Evolutionary conservation across 2,329 filamentous ascomycete species (phyloP).

Genomic region (Calycina herbarum): DNA sequence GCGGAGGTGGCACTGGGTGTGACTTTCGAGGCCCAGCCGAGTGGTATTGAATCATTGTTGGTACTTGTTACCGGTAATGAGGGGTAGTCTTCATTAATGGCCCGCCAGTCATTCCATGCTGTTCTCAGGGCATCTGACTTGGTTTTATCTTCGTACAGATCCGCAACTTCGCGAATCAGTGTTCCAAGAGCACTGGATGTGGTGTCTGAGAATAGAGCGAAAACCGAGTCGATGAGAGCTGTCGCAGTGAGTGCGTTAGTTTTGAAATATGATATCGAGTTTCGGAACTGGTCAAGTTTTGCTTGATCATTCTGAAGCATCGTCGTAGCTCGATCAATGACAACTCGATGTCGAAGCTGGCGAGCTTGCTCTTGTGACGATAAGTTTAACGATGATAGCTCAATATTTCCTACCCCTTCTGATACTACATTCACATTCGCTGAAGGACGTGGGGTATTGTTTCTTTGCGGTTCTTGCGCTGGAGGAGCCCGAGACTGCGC

Average conservation of each 20-base stretch:
- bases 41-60: slow-evolving; percentile 34
- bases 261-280: slow-evolving; percentile 76
- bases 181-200: slow-evolving; percentile 81
- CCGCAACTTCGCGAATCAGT: slow-evolving; percentile 85
- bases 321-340: slow-evolving; percentile 80
- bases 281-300: slow-evolving; percentile 78
- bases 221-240: slow-evolving; percentile 83
- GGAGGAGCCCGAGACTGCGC: slow-evolving; percentile 46
- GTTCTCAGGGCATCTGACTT: slow-evolving; percentile 75
- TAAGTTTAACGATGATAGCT: slow-evolving; percentile 51
- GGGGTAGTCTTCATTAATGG: slow-evolving; percentile 94
- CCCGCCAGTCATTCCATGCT: slow-evolving; percentile 93
- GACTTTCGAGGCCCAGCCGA: slow-evolving; percentile 36
- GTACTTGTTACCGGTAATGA: slow-evolving; percentile 74
- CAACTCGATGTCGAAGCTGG: slow-evolving; percentile 75
- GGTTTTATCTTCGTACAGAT: slow-evolving; percentile 80
- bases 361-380: slow-evolving; percentile 80
- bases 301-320: slow-evolving; percentile 74
- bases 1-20: slow-evolving; percentile 22
- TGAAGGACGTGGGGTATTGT: slow-evolving; percentile 23
- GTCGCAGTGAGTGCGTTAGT: slow-evolving; percentile 67
- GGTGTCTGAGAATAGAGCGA: slow-evolving; percentile 77
- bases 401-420: slow-evolving; percentile 51
- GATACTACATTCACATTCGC: slow-evolving; percentile 26
- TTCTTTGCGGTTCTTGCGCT: slow-evolving; percentile 17